Evolutionary conservation across 2,329 filamentous ascomycete species (phyloP), one percentile per base, ranked within the genome.

Genomic region (Colletotrichum paranaense): DNA sequence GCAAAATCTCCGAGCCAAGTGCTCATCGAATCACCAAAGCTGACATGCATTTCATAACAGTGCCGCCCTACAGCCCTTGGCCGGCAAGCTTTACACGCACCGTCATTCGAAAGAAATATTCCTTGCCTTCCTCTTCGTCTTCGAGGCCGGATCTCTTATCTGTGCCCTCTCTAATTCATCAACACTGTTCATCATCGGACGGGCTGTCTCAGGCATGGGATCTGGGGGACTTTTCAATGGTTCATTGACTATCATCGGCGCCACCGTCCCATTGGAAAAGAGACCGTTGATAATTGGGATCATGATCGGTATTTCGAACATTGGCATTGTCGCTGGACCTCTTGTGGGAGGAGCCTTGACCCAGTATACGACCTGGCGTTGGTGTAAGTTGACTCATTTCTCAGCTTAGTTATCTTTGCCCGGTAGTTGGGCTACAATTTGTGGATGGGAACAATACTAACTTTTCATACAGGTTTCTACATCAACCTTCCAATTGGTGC

Each of bases 31-130:
- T 22, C 3, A 11, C 5, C 19, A 3, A 3, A 52, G 28, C 28
- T 60, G 30, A 55, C 4, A 5, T 32, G 5, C 35, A 22, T 12
- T 3, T 22, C 38, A 42, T 16, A 24, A 14, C 65, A 89, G 86
- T 70, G 83, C 86, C 56, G 83, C 86, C 14, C 77, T 89, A 3
- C 87, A 89, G 67, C 87, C 87, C 1, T 80, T 90, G 19, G 84
- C 86, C 0, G 89, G 88, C 1, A 89, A 86, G 76, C 68, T 90
- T 1, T 90, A 89, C 73, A 84, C 78, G 2, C 79, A 84, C 32
- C 84, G 86, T 60, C 81, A 75, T 12, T 42, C 65, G 0, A 26
- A 81, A 75, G 78, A 79, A 78, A 72, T 76, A 3, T 81, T 81
- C 58, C 68, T 81, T 9, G 72, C 64, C 7, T 79, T 80, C 58